Conservation (phyloP, 139 green algal species). For the Desmodesmus armatus region DNA sequence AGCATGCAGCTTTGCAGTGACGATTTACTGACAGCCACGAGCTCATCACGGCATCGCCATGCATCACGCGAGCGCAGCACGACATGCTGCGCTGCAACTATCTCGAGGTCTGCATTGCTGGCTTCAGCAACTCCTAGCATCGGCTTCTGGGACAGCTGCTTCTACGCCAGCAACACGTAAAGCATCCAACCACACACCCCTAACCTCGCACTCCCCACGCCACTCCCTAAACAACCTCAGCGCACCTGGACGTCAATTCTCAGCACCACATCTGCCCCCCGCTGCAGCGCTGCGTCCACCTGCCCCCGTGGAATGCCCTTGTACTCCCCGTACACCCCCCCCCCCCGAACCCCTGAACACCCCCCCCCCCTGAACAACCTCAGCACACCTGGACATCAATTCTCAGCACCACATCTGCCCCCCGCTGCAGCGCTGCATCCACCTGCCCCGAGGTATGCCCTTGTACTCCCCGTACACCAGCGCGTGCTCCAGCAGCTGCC, state of each 20-base stretch:
- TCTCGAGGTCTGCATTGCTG: too few species aligned
- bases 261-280: conserved; percentile 91
- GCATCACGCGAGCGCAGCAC: background rate
- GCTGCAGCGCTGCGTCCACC: conserved; percentile 75
- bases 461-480: conserved; percentile 98
- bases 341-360: too few species aligned
- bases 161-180: background rate
- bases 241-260: conserved; percentile 62
- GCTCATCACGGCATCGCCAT: too few species aligned
- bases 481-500: conserved; percentile 93
- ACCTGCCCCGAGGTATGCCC: conserved; percentile 89
- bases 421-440: conserved; percentile 71
- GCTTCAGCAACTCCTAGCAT: background rate
- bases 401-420: conserved; percentile 91
- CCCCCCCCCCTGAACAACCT: too few species aligned
- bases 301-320: conserved; percentile 92
- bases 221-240: background rate
- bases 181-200: conserved; percentile 31
- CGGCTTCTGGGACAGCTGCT: background rate
- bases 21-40: too few species aligned
- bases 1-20: too few species aligned
- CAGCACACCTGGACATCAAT: conserved; percentile 57
- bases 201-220: background rate
- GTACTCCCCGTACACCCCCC: conserved; percentile 99
- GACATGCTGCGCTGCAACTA: too few species aligned